phyloP scores from a whole-genome alignment of 1,139 yeast genomes.

The Geotrichum histeridarum region DNA sequence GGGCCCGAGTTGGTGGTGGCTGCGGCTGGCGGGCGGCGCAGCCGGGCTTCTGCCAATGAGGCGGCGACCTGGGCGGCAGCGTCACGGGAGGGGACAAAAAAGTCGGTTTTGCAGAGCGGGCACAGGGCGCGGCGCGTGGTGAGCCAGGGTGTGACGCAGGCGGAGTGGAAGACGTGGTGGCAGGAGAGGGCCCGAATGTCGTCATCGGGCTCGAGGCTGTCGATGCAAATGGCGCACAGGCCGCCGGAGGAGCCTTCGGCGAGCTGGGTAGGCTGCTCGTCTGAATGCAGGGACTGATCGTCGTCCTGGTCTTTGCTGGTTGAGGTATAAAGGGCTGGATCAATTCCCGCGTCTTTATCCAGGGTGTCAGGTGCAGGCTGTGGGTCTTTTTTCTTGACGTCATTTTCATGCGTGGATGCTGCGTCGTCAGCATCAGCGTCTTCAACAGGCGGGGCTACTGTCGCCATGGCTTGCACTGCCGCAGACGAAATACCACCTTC shows the following conservation, averaged over 20 bases:
- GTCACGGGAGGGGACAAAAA: background rate
- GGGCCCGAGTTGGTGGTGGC: background rate
- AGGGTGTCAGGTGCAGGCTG: background rate
- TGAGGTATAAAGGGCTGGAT: background rate
- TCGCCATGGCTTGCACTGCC: conserved; percentile 9
- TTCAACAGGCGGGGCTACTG: too few species aligned
- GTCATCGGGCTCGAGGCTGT: conserved; percentile 57
- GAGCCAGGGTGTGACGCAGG: conserved; percentile 78
- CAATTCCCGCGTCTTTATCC: background rate
- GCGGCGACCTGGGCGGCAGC: background rate
- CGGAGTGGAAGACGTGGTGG: conserved; percentile 78
- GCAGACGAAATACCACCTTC: conserved; percentile 28
- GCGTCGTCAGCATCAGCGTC: background rate
- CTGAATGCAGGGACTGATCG: too few species aligned
- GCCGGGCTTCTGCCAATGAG: background rate
- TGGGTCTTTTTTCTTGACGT: background rate
- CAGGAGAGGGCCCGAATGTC: conserved; percentile 68
- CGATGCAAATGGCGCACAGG: conserved; percentile 71
- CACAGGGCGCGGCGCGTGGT: conserved; percentile 72
- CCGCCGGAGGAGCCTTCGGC: background rate
- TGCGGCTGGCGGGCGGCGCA: background rate
- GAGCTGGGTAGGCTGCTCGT: too few species aligned
- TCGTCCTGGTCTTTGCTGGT: background rate
- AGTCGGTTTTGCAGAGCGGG: conserved; percentile 61
- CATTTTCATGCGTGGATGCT: background rate